These are phyloP conservation scores for Salix purpurea DNA, from an alignment of 345 rosid genomes.

Conservation along the genomic window DNA sequence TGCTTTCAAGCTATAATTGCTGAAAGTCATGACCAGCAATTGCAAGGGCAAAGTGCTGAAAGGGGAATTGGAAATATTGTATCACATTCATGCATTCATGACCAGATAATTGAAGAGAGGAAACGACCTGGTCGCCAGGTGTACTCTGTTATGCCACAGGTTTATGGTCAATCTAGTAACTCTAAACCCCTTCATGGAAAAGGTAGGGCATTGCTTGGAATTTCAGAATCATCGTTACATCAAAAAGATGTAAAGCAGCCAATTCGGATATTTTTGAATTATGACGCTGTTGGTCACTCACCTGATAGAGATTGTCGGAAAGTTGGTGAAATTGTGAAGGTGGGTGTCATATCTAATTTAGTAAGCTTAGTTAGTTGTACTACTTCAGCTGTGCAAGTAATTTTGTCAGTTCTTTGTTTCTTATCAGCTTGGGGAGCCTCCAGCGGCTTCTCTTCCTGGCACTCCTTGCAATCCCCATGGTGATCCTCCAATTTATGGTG, in stretches of 20 bases:
- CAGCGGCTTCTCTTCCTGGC: conserved; percentile 42
- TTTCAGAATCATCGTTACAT: conserved; percentile 26
- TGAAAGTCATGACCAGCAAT: conserved; percentile 28
- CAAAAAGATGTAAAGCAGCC: conserved; percentile 68
- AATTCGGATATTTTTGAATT: conserved; percentile 85
- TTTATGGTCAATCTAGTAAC: conserved; percentile 50
- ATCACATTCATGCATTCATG: conserved; percentile 94
- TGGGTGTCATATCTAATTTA: conserved; percentile 30
- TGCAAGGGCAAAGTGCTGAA: conserved; percentile 36
- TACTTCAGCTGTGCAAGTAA: conserved; percentile 9
- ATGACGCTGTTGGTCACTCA: conserved; percentile 98
- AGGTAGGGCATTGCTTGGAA: conserved; percentile 78
- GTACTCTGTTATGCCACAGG: conserved; percentile 82
- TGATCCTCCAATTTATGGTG: conserved; percentile 78
- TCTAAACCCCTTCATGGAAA: conserved; percentile 39
- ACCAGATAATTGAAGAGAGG: conserved; percentile 84
- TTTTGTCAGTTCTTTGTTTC: conserved; percentile 5
- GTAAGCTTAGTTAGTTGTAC: background rate
- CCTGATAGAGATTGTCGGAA: conserved; percentile 77
- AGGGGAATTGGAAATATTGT: conserved; percentile 40
- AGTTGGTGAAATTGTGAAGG: conserved; percentile 91
- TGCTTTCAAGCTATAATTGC: conserved; percentile 46
- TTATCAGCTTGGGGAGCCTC: conserved; percentile 89
- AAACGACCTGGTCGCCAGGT: conserved; percentile 76
- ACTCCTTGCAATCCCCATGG: conserved; percentile 71